These are phyloP conservation scores for Sphaerulina vaccinii DNA, from an alignment of 2,329 filamentous ascomycete genomes.

Conservation along the genomic window DNA sequence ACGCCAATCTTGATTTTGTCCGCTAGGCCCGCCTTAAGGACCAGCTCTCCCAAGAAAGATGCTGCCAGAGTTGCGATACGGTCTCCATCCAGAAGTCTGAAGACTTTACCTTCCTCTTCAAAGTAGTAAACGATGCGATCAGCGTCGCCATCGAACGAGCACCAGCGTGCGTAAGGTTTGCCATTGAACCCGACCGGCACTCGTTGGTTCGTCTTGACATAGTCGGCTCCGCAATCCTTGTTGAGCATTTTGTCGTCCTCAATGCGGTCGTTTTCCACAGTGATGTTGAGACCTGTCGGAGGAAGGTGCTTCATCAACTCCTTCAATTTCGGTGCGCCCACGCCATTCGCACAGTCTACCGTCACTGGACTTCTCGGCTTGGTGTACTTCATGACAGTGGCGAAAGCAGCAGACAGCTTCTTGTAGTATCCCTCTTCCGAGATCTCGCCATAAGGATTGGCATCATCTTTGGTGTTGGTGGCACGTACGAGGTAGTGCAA, in stretches of 20 bases:
- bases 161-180: constrained; percentile 72
- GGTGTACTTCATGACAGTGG: constrained; percentile 73
- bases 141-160: constrained; percentile 91
- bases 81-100: constrained; percentile 93
- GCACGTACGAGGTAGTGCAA: constrained; percentile 95
- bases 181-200: constrained; percentile 81
- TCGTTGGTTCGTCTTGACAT: constrained; percentile 93
- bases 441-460: constrained; percentile 81
- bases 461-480: constrained; percentile 86
- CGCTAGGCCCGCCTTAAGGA: constrained; percentile 73
- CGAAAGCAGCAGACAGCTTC: constrained; percentile 84
- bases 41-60: constrained; percentile 87
- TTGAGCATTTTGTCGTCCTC: constrained; percentile 87
- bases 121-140: constrained; percentile 97
- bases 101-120: constrained; percentile 74
- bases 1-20: constrained; percentile 86
- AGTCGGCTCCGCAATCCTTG: constrained; percentile 89
- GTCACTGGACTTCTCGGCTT: constrained; percentile 72
- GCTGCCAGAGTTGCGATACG: constrained; percentile 93
- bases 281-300: constrained; percentile 67
- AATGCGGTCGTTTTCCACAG: constrained; percentile 89
- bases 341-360: constrained; percentile 95
- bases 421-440: constrained; percentile 93
- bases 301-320: constrained; percentile 84
- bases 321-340: constrained; percentile 85